phyloP scores from a whole-genome alignment of 1,139 yeast genomes.

The Kurtzmaniella quercitrusa region DNA sequence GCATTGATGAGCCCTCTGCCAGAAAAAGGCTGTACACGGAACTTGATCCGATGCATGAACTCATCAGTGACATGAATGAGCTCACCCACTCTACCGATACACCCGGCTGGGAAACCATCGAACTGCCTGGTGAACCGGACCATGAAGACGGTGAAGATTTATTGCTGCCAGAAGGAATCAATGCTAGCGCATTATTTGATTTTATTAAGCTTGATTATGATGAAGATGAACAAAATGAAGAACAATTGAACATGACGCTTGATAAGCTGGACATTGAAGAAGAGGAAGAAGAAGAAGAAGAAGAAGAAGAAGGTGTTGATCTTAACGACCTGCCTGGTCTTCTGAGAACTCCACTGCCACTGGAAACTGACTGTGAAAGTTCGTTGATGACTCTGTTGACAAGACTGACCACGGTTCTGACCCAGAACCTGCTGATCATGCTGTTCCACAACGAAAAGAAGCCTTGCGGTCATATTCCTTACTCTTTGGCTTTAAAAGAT shows the following conservation, averaged over 20 bases:
- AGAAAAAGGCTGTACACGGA: conserved; percentile 31
- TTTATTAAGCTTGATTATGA: conserved; percentile 4
- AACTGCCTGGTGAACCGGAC: conserved; percentile 7
- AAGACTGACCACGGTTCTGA: conserved; percentile 42
- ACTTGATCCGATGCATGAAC: conserved; percentile 22
- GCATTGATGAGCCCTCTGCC: conserved; percentile 7
- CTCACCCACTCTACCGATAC: conserved; percentile 16
- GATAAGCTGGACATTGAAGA: conserved; percentile 18
- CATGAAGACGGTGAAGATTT: conserved; percentile 5
- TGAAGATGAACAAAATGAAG: conserved; percentile 14
- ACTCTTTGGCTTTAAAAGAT: conserved; percentile 5
- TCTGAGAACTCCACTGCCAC: conserved; percentile 40
- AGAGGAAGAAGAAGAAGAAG: conserved; percentile 25
- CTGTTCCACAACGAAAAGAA: conserved; percentile 12
- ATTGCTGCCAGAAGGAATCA: conserved; percentile 2
- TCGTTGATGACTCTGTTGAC: conserved; percentile 40
- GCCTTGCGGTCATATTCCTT: neutral
- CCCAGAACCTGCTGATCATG: conserved; percentile 18
- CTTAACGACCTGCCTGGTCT: conserved; percentile 24
- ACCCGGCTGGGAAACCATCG: conserved; percentile 7
- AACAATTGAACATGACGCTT: conserved; percentile 7
- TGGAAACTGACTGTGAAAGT: conserved; percentile 32
- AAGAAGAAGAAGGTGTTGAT: conserved; percentile 24
- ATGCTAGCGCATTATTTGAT: conserved; percentile 2
- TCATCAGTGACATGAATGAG: conserved; percentile 26